Percentiles rank a stretch among this genome's conserved stretches.
Conservation (phyloP, 768 basidiomycete genomes). For the Calvatia gigantea region DNA sequence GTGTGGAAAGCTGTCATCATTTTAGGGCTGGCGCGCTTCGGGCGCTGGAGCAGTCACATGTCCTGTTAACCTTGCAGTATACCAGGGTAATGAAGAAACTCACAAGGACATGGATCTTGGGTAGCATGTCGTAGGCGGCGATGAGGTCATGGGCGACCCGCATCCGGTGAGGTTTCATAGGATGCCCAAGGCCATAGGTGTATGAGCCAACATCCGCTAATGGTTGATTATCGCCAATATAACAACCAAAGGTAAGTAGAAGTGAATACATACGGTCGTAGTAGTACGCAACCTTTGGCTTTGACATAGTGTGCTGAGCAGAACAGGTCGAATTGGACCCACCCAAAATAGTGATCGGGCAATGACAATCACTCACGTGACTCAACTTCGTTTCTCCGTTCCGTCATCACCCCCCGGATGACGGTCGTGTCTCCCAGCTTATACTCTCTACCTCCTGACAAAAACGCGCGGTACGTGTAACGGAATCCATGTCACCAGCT, state of each 20-base stretch:
- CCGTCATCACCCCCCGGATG: background rate
- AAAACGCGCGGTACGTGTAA: background rate
- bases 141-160: slow-evolving; percentile 91
- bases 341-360: background rate
- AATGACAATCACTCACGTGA: background rate
- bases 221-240: background rate
- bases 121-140: slow-evolving; percentile 88
- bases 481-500: slow-evolving; percentile 1
- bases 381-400: background rate
- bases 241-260: background rate
- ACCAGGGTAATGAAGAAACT: slow-evolving; percentile 22
- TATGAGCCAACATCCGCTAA: slow-evolving; percentile 68
- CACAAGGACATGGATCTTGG: slow-evolving; percentile 90
- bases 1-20: slow-evolving; percentile 95
- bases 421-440: background rate
- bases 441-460: background rate
- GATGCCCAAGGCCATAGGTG: slow-evolving; percentile 85
- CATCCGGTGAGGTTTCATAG: slow-evolving; percentile 97
- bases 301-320: slow-evolving; percentile 49
- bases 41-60: slow-evolving; percentile 42
- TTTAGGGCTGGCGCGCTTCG: slow-evolving; percentile 65
- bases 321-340: background rate
- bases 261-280: slow-evolving; percentile 58
- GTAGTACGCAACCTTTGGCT: slow-evolving; percentile 74
- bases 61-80: background rate